phyloP scores from a whole-genome alignment of 1,284 basidiomycete genomes.

The Cryptococcus maquisensis region DNA sequence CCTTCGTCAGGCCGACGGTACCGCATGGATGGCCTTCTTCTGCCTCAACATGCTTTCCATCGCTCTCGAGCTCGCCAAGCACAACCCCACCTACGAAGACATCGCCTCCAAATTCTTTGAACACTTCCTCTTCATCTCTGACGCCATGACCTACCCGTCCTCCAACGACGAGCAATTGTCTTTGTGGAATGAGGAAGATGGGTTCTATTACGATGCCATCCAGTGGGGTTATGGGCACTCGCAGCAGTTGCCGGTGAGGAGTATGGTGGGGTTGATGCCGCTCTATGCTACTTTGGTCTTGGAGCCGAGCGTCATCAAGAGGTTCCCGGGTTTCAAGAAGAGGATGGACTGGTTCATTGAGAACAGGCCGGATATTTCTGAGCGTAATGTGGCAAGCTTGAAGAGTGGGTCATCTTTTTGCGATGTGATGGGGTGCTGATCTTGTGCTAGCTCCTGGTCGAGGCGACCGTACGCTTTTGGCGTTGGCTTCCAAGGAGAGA shows the following conservation, averaged over 20 bases:
- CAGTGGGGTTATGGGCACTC: slow-evolving; percentile 75
- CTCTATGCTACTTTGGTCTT: slow-evolving; percentile 91
- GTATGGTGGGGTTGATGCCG: slow-evolving; percentile 91
- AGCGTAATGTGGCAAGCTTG: slow-evolving; percentile 96
- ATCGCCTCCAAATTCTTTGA: slow-evolving; percentile 89
- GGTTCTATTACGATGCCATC: slow-evolving; percentile 97
- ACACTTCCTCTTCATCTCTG: slow-evolving; percentile 94
- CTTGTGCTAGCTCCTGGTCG: slow-evolving; percentile 62
- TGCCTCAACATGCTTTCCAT: slow-evolving; percentile 96
- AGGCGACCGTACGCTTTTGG: slow-evolving; percentile 81
- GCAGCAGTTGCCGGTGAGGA: slow-evolving; percentile 87
- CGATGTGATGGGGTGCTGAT: slow-evolving; percentile 5
- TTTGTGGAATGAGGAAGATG: slow-evolving; percentile 93
- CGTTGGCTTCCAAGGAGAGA: slow-evolving; percentile 86
- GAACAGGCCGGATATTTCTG: slow-evolving; percentile 78
- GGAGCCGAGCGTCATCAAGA: slow-evolving; percentile 80
- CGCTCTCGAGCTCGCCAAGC: slow-evolving; percentile 93
- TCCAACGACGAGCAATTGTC: slow-evolving; percentile 70
- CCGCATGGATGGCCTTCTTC: slow-evolving; percentile 99
- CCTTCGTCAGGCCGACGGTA: slow-evolving; percentile 93
- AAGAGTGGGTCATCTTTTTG: slow-evolving; percentile 55
- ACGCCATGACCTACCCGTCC: slow-evolving; percentile 91
- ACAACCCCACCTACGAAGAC: slow-evolving; percentile 96
- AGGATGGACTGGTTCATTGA: slow-evolving; percentile 98
- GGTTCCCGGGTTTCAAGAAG: slow-evolving; percentile 96